phyloP scores from a whole-genome alignment of 345 rosid species.

The Iberis pinnata region DNA sequence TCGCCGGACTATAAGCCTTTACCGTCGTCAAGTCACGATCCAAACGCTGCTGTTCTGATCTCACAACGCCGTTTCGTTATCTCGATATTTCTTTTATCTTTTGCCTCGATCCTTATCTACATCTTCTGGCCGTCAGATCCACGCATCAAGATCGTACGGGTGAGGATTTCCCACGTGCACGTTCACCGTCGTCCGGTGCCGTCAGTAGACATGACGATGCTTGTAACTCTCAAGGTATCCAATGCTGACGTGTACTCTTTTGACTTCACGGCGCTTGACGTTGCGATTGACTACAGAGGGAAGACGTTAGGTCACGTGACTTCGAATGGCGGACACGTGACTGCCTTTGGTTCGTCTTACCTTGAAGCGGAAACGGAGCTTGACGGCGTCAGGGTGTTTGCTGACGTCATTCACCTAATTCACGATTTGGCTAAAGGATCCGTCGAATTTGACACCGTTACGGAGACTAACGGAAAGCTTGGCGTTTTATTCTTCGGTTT shows the following conservation, averaged over 20 bases:
- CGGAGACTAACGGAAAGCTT: constrained; percentile 47
- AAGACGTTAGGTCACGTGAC: constrained; percentile 66
- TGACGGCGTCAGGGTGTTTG: constrained; percentile 46
- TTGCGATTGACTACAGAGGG: constrained; percentile 56
- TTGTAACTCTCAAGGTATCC: constrained; percentile 46
- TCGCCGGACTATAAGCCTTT: constrained; percentile 11
- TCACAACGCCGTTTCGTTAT: constrained; percentile 28
- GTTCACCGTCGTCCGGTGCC: constrained; percentile 43
- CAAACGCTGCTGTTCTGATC: constrained; percentile 30
- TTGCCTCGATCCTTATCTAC: constrained; percentile 35
- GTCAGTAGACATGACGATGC: constrained; percentile 47
- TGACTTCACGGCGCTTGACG: constrained; percentile 48
- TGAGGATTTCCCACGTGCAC: constrained; percentile 43
- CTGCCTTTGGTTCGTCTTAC: constrained; percentile 53
- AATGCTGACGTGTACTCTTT: constrained; percentile 66
- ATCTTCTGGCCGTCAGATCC: constrained; percentile 78
- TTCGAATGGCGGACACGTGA: constrained; percentile 49
- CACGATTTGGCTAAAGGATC: constrained; percentile 45
- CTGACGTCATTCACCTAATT: constrained; percentile 49
- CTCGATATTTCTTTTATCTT: constrained; percentile 31
- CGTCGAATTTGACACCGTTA: constrained; percentile 52
- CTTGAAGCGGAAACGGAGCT: constrained; percentile 61
- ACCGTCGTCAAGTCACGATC: constrained; percentile 9
- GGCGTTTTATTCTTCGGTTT: constrained; percentile 49
- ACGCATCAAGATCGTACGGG: constrained; percentile 40